Conservation (phyloP, 2,329 filamentous ascomycete genomes). For the Alternaria conjuncta region DNA sequence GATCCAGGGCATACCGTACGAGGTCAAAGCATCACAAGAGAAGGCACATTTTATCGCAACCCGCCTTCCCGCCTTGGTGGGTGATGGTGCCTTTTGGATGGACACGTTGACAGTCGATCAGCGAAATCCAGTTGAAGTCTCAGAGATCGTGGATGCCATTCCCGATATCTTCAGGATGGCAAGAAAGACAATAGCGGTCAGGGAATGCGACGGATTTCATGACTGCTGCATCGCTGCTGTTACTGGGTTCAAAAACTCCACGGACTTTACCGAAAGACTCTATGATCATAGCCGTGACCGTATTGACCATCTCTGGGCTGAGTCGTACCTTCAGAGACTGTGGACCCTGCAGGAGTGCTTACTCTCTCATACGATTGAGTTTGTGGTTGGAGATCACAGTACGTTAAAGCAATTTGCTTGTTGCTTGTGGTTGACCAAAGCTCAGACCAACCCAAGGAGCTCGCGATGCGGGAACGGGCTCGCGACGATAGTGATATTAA, state of each 20-base stretch:
- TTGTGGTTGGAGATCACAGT: not conserved
- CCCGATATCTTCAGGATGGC: not conserved
- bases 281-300: accelerated
- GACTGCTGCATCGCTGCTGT: not conserved
- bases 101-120: not conserved
- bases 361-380: not conserved
- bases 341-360: not conserved
- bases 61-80: not conserved
- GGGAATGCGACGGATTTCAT: not conserved
- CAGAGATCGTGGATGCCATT: not conserved
- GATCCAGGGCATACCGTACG: not conserved
- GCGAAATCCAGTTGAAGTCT: not conserved
- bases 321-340: not conserved
- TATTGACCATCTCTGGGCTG: not conserved
- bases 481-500: not conserved
- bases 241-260: not conserved
- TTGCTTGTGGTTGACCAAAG: not conserved
- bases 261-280: accelerated
- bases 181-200: not conserved
- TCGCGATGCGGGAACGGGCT: not conserved
- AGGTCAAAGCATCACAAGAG: not conserved
- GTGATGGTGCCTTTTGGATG: not conserved
- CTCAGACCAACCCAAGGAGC: not conserved
- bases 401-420: not conserved
- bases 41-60: not conserved